Evolutionary conservation across 2,329 filamentous ascomycete genomes (phyloP), one percentile per base, ranked within the genome.

Genomic region (Stagonosporopsis cucurbitacearum): DNA sequence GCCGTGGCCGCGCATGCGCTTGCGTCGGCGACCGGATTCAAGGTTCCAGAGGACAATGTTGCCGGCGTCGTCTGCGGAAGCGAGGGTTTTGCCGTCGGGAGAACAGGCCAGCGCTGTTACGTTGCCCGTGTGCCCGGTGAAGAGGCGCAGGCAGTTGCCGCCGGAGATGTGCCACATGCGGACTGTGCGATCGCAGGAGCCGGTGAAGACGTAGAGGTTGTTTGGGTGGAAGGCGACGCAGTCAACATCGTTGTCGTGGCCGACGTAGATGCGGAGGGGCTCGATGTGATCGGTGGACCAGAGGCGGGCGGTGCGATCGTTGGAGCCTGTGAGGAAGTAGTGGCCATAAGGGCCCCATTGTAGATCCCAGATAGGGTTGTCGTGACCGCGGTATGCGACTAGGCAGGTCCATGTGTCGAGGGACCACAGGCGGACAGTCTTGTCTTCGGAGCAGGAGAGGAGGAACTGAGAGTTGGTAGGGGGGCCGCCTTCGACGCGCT

Each of bases 81-180:
- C 95, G n/a, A 99, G 81, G 26, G 93, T 87, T 73, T 91, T 93
- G 62, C 95, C 95, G 67, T 92, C 92, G 1, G 91, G 92, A 20
- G 91, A 89, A 69, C 92, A 96, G 61, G 94, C 86, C 23, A 98
- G 79, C 0, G 92, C 86, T 13, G 89, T 96, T 71, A 98, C 88
- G 69, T 92, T 91, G 45, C 95, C 92, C 0, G 87, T 89, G 71
- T 99, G 95, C 1, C 95, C 95, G 0, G 91, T 92, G 72, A 98
- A 96, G 68, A 98, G 86, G 23, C 95, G 89, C 5, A 97, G 91
- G 32, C 92, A 92, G 59, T 88, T 88, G 25, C 95, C 95, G 8
- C 89, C 94, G 11, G 87, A 84, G n/a, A 97, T 86, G 9, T 92
- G 88, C 95, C 95, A 99, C 94, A 99, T 98, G 26, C 95, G 88